phyloP scores from a whole-genome alignment of 2,329 filamentous ascomycete genomes.

The Plenodomus tracheiphilus region DNA sequence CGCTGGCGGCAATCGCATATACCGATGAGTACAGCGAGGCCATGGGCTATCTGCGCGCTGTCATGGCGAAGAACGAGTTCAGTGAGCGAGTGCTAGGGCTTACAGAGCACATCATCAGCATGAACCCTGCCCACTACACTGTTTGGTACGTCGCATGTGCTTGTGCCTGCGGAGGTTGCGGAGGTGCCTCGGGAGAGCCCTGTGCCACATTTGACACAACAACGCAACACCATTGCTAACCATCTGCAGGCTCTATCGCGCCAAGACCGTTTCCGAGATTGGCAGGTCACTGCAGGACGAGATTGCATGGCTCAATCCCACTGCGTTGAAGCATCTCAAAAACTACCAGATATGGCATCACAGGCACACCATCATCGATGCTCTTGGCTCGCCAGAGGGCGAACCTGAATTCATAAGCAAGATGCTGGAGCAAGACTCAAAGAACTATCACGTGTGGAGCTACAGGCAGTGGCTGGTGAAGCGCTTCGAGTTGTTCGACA shows the following conservation, averaged over 20 bases:
- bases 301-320: constrained; percentile 81
- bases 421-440: constrained; percentile 85
- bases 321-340: constrained; percentile 83
- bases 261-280: constrained; percentile 72
- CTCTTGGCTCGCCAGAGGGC: constrained; percentile 60
- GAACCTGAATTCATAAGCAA: constrained; percentile 76
- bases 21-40: constrained; percentile 87
- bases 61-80: constrained; percentile 88
- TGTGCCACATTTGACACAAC: neutral
- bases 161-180: constrained; percentile 1
- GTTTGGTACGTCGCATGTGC: constrained; percentile 67
- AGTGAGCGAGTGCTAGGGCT: constrained; percentile 76
- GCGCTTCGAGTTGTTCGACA: constrained; percentile 58
- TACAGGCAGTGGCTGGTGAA: constrained; percentile 82
- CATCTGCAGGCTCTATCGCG: constrained; percentile 74
- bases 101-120: constrained; percentile 84
- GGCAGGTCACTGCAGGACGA: constrained; percentile 69
- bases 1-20: constrained; percentile 92
- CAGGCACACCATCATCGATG: constrained; percentile 60
- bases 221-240: constrained; percentile 14
- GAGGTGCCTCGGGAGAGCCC: constrained; percentile 1
- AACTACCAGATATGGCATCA: constrained; percentile 98
- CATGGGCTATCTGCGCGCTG: constrained; percentile 87
- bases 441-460: constrained; percentile 99
- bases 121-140: constrained; percentile 98